A percentile compares a stretch with the other conserved stretches of the same genome.
Conservation (phyloP, 106 monocot species). For the Triglochin maritima region DNA sequence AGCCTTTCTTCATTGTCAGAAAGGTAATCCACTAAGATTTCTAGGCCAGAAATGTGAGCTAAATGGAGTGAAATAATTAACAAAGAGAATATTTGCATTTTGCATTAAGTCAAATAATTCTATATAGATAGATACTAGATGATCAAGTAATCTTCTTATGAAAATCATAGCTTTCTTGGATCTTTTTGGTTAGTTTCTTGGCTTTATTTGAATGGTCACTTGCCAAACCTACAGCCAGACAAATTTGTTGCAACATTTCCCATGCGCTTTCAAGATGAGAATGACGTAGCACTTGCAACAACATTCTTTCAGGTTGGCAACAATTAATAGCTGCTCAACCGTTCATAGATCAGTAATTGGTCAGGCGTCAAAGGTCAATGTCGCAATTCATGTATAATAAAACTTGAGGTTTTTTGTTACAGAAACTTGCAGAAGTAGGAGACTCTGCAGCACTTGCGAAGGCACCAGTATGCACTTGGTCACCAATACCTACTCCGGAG, state of each 20-base stretch:
- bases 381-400: not conserved
- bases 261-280: slow-evolving; percentile 1
- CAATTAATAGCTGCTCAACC: no score
- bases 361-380: not conserved
- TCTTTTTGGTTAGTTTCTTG: not conserved
- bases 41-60: not conserved
- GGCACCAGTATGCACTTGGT: not conserved
- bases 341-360: not conserved
- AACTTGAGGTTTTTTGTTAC: not conserved
- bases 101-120: no score
- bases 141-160: not conserved
- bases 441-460: not conserved
- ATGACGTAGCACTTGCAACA: not conserved
- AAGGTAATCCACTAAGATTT: slow-evolving; percentile 19
- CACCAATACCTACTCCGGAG: not conserved
- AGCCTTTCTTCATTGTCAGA: slow-evolving; percentile 61
- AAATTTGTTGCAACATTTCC: not conserved
- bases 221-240: not conserved
- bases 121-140: no score
- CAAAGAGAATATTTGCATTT: not conserved
- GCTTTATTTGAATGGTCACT: not conserved
- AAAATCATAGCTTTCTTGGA: not conserved
- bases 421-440: not conserved
- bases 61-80: not conserved
- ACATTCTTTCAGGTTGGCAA: not conserved